phyloP scores from a whole-genome alignment of 78 protist species.

The Protostelium mycophagum region DNA sequence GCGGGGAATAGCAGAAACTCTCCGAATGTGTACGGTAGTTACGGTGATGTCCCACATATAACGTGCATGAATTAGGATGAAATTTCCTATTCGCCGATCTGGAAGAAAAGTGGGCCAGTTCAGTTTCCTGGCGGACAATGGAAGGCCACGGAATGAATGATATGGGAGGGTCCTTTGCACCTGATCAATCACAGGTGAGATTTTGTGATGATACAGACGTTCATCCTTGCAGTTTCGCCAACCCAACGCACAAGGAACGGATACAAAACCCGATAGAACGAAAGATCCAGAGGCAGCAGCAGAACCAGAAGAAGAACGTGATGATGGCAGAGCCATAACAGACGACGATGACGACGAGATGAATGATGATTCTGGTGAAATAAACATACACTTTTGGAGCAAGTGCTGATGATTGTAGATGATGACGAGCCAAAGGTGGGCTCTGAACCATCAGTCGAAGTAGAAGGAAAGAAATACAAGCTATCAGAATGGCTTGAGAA shows the following conservation, averaged over 20 bases:
- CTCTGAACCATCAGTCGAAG: neutral
- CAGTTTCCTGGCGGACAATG: too few species aligned
- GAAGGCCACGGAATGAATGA: neutral
- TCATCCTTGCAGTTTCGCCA: neutral
- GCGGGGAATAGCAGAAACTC: too few species aligned
- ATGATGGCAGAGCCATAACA: neutral
- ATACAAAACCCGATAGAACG: neutral
- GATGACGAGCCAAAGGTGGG: neutral
- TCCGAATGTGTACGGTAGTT: too few species aligned
- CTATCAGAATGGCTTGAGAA: neutral
- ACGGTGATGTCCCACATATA: too few species aligned
- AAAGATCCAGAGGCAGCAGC: neutral
- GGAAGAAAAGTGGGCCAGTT: too few species aligned
- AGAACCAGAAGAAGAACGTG: neutral
- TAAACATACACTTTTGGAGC: neutral
- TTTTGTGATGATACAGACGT: neutral
- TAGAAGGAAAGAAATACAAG: neutral
- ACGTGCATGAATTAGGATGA: too few species aligned
- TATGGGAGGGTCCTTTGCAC: neutral
- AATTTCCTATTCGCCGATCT: too few species aligned
- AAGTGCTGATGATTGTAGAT: neutral
- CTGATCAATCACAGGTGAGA: neutral
- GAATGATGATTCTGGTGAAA: neutral
- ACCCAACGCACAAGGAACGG: neutral
- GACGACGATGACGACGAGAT: neutral